These are phyloP conservation scores for Gloeophyllum trabeum DNA, from an alignment of 768 basidiomycete genomes.

Conservation along the genomic window DNA sequence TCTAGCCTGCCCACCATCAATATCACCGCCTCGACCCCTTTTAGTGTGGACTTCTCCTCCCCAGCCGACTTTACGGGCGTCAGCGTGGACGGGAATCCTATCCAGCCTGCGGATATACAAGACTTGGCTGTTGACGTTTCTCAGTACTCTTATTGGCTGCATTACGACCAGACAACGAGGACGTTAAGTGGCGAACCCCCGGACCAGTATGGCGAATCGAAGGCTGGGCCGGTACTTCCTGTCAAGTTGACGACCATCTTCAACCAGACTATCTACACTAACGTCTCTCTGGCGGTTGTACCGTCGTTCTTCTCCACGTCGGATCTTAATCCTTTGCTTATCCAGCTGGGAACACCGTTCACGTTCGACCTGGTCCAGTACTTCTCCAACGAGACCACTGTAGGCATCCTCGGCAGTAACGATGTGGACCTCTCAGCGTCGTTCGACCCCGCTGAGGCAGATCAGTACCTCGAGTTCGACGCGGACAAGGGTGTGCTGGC, in stretches of 20 bases:
- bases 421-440: slow-evolving; percentile 44
- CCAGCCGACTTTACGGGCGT: slow-evolving; percentile 52
- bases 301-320: slow-evolving; percentile 62
- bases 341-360: slow-evolving; percentile 37
- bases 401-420: slow-evolving; percentile 19
- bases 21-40: slow-evolving; percentile 43
- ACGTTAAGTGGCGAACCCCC: slow-evolving; percentile 61
- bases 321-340: slow-evolving; percentile 43
- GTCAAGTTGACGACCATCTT: slow-evolving; percentile 51
- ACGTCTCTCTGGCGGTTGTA: slow-evolving; percentile 52
- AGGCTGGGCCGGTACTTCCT: slow-evolving; percentile 31
- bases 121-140: slow-evolving; percentile 49
- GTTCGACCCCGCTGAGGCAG: slow-evolving; percentile 38
- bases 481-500: slow-evolving; percentile 28
- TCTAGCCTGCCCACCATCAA: slow-evolving; percentile 55
- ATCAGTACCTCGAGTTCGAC: slow-evolving; percentile 45
- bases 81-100: slow-evolving; percentile 44
- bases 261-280: slow-evolving; percentile 57
- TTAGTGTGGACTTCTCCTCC: slow-evolving; percentile 41
- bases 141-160: slow-evolving; percentile 41
- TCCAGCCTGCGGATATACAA: slow-evolving; percentile 49
- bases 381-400: slow-evolving; percentile 36
- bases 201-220: slow-evolving; percentile 14
- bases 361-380: slow-evolving; percentile 42
- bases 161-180: slow-evolving; percentile 42